Evolutionary conservation across 2,329 filamentous ascomycete genomes (phyloP).

Genomic region (Talaromyces atroroseus): DNA sequence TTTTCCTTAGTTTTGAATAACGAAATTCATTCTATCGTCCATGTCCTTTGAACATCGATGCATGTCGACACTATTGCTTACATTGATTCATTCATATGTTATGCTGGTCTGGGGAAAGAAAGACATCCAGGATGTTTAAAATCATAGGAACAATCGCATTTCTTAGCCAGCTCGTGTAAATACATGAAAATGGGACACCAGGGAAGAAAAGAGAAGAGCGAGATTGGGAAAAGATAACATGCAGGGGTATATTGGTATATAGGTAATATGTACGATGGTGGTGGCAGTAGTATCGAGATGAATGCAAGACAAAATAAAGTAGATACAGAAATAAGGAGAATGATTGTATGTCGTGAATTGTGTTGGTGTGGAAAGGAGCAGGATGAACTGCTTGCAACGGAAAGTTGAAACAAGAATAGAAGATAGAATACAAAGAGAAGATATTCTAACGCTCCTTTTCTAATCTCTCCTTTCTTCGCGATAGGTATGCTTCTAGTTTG

Average conservation of each 20-base stretch:
- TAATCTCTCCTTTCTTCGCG: conserved; percentile 45
- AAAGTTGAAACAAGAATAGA: not conserved
- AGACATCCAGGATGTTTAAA: not conserved
- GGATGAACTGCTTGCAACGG: not conserved
- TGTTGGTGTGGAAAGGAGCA: not conserved
- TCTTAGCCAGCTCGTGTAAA: not conserved
- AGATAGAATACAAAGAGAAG: not conserved
- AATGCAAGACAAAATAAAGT: not conserved
- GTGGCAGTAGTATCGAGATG: not conserved
- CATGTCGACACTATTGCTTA: not conserved
- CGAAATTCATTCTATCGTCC: not conserved
- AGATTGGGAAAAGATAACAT: conserved; percentile 4
- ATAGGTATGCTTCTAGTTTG: conserved; percentile 64
- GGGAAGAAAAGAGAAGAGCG: not conserved
- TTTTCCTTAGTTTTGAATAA: not conserved
- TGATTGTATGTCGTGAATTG: not conserved
- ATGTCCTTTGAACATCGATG: not conserved
- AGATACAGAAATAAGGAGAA: not conserved
- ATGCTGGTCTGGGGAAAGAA: not conserved
- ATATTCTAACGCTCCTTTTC: conserved; percentile 21
- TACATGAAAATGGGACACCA: not conserved
- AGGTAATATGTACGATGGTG: not conserved
- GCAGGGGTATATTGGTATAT: conserved; percentile 6
- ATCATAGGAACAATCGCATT: not conserved
- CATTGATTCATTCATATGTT: not conserved